Evolutionary conservation across 2,329 filamentous ascomycete genomes (phyloP).

Genomic region (Dactylellina cionopaga): DNA sequence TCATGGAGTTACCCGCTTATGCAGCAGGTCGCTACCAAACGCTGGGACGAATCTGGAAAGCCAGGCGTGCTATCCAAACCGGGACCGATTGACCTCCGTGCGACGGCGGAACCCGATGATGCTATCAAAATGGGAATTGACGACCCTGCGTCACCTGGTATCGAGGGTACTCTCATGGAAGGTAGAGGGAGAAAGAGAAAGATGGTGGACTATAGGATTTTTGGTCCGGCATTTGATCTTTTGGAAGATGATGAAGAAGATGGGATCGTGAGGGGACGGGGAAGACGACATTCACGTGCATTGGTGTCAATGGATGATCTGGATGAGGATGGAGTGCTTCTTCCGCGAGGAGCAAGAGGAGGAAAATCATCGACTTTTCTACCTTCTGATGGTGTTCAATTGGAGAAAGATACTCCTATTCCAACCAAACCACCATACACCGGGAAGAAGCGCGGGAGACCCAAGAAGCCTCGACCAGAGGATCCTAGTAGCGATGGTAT

Average conservation of each 20-base stretch:
- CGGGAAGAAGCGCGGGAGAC: conserved; percentile 42
- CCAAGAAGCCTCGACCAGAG: conserved; percentile 2
- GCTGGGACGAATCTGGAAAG: conserved; percentile 15
- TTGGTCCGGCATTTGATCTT: neutral
- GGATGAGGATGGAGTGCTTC: neutral
- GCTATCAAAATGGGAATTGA: conserved; percentile 4
- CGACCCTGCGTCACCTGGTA: neutral
- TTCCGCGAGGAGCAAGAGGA: neutral
- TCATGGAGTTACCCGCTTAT: conserved; percentile 42
- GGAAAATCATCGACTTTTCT: neutral
- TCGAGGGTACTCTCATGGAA: neutral
- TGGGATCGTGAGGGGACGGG: neutral
- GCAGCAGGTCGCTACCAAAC: neutral
- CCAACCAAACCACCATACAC: conserved; percentile 21
- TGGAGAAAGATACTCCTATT: neutral
- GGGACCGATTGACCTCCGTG: neutral
- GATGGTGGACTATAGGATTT: conserved; percentile 21
- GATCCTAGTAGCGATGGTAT: neutral
- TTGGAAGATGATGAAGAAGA: conserved; percentile 10
- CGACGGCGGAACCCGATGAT: neutral
- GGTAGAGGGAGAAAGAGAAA: conserved; percentile 31
- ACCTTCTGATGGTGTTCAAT: neutral
- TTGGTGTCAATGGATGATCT: neutral
- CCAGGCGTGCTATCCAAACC: conserved; percentile 7
- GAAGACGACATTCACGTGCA: neutral